Evolutionary conservation across 2,329 filamentous ascomycete genomes (phyloP).

Genomic region (Diaporthe citri): DNA sequence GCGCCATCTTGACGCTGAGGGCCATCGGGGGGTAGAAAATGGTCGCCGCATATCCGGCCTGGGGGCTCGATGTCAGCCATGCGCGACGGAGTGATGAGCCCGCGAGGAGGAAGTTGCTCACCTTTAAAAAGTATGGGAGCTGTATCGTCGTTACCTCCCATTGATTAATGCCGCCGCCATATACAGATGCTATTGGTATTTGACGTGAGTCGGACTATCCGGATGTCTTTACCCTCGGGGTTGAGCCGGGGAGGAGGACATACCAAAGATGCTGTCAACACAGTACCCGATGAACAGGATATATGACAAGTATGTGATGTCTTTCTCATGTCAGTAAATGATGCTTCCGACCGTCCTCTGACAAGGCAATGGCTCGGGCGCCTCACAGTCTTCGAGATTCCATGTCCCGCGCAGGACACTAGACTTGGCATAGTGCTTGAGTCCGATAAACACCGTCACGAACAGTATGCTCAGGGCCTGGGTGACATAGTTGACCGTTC

Average conservation of each 20-base stretch:
- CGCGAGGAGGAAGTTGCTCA: conserved; percentile 34
- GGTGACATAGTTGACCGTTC: conserved; percentile 46
- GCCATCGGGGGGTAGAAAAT: conserved; percentile 61
- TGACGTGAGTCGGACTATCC: conserved; percentile 1
- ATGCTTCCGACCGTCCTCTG: background rate
- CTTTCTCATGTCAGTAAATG: conserved; percentile 3
- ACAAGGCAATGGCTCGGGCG: no score
- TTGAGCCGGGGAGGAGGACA: conserved; percentile 1
- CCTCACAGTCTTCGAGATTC: conserved; percentile 48
- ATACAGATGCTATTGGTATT: conserved; percentile 42
- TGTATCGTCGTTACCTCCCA: conserved; percentile 49
- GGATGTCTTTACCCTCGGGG: background rate
- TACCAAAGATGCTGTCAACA: conserved; percentile 44
- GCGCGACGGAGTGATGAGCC: no score
- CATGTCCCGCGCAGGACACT: conserved; percentile 40
- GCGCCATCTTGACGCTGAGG: conserved; percentile 56
- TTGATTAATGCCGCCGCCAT: conserved; percentile 53
- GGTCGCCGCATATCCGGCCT: conserved; percentile 57
- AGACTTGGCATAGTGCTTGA: conserved; percentile 46
- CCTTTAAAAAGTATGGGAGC: conserved; percentile 52
- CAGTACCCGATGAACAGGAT: conserved; percentile 49
- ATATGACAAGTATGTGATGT: conserved; percentile 38
- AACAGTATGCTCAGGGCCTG: conserved; percentile 47
- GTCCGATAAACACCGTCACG: conserved; percentile 45
- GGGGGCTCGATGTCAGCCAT: background rate